phyloP scores from a whole-genome alignment of 169 alveolate genomes.

The Perkinsus marinus region DNA sequence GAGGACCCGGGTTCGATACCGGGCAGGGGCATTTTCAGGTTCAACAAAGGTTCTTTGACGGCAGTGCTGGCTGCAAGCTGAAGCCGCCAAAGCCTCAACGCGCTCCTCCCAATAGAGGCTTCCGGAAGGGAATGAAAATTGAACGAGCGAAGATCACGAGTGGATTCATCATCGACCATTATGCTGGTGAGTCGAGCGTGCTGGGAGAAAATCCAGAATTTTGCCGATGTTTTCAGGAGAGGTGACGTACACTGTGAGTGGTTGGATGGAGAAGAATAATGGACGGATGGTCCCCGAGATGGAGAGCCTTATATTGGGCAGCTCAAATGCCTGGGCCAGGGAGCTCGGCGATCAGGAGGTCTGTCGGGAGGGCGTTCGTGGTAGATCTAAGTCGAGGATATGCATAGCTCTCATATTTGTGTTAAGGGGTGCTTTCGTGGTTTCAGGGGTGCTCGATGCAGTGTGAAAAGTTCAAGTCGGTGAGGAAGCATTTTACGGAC shows the following conservation, averaged over 20 bases:
- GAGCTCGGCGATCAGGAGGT: not conserved
- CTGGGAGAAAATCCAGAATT: not conserved
- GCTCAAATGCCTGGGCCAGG: not conserved
- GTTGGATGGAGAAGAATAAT: constrained; percentile 5
- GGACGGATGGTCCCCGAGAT: not conserved
- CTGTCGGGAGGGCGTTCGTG: not conserved
- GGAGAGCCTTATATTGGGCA: not conserved
- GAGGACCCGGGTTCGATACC: not conserved
- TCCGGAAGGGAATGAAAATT: not conserved
- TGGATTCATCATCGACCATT: not conserved
- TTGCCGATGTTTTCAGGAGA: not conserved
- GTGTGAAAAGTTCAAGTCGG: not conserved
- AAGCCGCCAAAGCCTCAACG: not conserved
- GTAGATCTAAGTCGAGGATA: too few relatives aligned
- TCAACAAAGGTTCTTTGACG: not conserved
- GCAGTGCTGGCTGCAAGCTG: not conserved
- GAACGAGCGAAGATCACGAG: not conserved
- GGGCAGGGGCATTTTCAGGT: not conserved
- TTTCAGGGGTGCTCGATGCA: not conserved
- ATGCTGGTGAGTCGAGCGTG: not conserved
- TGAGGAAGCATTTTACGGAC: not conserved
- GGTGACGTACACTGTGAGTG: not conserved
- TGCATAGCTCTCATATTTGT: too few relatives aligned
- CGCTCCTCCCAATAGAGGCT: not conserved
- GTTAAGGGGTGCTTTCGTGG: too few relatives aligned